Percentiles rank a stretch among this genome's conserved stretches.
These are phyloP conservation scores for Pleurotus salmoneostramineus DNA, from an alignment of 768 basidiomycete genomes.

Conservation along the genomic window DNA sequence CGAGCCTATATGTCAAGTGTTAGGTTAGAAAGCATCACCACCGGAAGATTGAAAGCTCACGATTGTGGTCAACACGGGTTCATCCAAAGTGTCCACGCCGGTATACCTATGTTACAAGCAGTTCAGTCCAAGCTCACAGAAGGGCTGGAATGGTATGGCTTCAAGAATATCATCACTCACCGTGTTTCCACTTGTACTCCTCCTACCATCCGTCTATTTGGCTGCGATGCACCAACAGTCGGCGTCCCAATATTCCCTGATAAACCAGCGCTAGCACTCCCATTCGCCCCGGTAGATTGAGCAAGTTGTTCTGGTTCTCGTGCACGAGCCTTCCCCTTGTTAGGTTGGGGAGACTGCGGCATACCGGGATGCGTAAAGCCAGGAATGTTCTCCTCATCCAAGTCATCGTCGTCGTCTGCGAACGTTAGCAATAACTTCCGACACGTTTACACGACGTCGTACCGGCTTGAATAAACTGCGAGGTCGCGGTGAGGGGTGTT, in stretches of 20 bases:
- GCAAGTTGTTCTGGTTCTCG: conserved; percentile 50
- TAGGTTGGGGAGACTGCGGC: conserved; percentile 35
- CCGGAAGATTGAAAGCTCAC: conserved; percentile 38
- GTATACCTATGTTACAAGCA: conserved; percentile 52
- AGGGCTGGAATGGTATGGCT: no score
- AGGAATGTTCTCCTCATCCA: conserved; percentile 80
- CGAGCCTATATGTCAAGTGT: no score
- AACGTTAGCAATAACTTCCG: conserved; percentile 11
- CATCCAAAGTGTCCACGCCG: conserved; percentile 88
- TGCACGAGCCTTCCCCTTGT: conserved; percentile 74
- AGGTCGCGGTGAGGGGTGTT: conserved; percentile 57
- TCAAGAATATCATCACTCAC: conserved; percentile 32
- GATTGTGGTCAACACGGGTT: conserved; percentile 86
- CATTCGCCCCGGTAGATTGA: conserved; percentile 31
- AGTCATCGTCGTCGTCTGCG: conserved; percentile 74
- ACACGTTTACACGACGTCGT: background rate
- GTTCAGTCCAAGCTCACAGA: background rate
- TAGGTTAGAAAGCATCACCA: no score
- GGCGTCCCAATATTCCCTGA: conserved; percentile 74
- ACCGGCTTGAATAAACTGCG: conserved; percentile 84
- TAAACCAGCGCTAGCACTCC: conserved; percentile 31
- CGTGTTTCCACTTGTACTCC: conserved; percentile 88
- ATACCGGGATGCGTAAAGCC: conserved; percentile 68
- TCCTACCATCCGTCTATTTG: conserved; percentile 68
- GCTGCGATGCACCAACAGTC: conserved; percentile 29